Conservation (phyloP, 202 grass and related monocot species). For the Schoenoplectus tabernaemontani region DNA sequence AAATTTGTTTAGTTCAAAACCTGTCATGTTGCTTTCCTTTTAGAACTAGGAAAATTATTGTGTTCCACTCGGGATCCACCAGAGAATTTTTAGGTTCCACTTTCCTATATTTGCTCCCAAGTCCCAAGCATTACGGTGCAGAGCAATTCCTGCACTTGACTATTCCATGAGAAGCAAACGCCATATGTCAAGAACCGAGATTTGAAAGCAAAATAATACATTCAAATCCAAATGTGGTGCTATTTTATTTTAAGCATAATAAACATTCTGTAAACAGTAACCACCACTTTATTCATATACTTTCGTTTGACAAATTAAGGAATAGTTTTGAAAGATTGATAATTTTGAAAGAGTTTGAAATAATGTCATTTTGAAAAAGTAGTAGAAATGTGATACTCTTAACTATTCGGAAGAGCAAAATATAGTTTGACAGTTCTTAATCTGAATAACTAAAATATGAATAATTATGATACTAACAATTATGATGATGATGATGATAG, state of each 20-base stretch:
- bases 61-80: neutral
- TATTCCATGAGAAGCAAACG: neutral
- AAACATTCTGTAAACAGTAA: neutral
- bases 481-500: no score
- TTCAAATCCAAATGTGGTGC: neutral
- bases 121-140: no score
- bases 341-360: no score
- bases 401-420: no score
- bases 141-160: neutral
- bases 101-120: neutral
- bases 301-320: no score
- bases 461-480: no score
- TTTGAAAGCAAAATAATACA: constrained; percentile 4
- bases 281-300: neutral
- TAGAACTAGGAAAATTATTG: neutral
- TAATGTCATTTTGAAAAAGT: no score
- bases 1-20: neutral
- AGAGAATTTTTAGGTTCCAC: neutral
- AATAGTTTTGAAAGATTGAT: no score
- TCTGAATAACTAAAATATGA: no score
- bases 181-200: neutral
- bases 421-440: no score
- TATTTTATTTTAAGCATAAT: neutral
- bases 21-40: neutral
- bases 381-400: no score